Conservation (phyloP, 1,284 basidiomycete genomes). For the Exobasidium cylindrosporum region DNA sequence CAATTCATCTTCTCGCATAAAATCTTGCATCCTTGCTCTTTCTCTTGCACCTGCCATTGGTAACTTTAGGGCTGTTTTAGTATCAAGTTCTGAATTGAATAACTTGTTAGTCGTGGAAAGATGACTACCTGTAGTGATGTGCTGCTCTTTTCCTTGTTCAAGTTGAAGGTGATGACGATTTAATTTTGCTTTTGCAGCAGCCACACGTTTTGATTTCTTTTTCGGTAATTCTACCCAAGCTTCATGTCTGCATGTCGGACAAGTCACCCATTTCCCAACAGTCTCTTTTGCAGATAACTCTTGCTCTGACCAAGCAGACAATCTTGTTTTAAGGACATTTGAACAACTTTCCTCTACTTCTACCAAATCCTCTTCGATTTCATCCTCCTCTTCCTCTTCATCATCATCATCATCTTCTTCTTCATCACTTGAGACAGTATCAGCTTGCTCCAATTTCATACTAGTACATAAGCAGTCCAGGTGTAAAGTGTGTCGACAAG, state of each 20-base stretch:
- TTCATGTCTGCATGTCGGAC: slow-evolving; percentile 43
- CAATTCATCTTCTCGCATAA: no score
- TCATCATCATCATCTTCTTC: slow-evolving; percentile 17
- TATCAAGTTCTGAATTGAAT: no score
- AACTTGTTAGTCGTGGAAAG: no score
- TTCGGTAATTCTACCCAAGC: slow-evolving; percentile 45
- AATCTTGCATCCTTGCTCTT: no score
- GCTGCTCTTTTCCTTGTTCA: no score
- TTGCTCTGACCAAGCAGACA: background rate
- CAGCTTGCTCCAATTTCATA: slow-evolving; percentile 36
- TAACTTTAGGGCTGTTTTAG: no score
- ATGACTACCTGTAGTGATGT: no score
- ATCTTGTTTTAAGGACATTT: no score
- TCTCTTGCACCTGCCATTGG: no score
- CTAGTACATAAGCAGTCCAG: slow-evolving; percentile 45
- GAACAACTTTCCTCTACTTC: slow-evolving; percentile 9
- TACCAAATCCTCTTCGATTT: background rate
- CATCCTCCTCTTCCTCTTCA: slow-evolving; percentile 18
- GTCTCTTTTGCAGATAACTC: slow-evolving; percentile 10
- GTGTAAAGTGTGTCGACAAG: slow-evolving; percentile 49
- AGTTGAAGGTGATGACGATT: no score
- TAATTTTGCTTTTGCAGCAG: background rate
- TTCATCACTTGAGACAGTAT: slow-evolving; percentile 9
- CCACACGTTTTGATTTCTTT: slow-evolving; percentile 11
- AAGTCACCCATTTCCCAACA: slow-evolving; percentile 49